Percentiles rank a stretch among this genome's conserved stretches.
Conservation (phyloP, 2,329 filamentous ascomycete genomes). For the Chlorencoelia australis region DNA sequence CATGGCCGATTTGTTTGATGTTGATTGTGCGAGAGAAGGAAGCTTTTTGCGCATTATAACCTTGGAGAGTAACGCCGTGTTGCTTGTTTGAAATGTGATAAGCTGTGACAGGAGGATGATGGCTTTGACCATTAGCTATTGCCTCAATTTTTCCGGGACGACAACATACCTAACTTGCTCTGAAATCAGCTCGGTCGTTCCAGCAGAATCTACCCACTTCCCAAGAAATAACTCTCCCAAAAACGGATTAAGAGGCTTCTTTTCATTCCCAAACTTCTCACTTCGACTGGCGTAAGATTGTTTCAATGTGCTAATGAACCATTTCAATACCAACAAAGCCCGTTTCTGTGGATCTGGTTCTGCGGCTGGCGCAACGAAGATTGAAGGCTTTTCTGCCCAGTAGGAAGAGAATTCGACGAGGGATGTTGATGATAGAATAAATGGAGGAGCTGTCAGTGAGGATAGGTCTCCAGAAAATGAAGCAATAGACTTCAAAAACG, state of each 20-base stretch:
- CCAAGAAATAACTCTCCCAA: conserved; percentile 90
- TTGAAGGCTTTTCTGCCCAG: conserved; percentile 67
- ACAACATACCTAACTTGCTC: conserved; percentile 71
- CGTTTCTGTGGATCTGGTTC: conserved; percentile 75
- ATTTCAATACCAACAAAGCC: conserved; percentile 81
- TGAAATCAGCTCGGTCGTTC: conserved; percentile 76
- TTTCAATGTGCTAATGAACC: conserved; percentile 90
- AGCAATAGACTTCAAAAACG: conserved; percentile 50
- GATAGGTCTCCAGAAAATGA: conserved; percentile 77
- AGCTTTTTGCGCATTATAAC: conserved; percentile 94
- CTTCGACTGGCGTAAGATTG: conserved; percentile 69
- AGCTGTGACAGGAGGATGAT: conserved; percentile 90
- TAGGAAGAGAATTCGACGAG: conserved; percentile 74
- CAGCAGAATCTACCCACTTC: conserved; percentile 74
- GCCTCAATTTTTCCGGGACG: no score
- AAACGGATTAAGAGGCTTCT: conserved; percentile 97
- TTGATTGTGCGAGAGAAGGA: conserved; percentile 91
- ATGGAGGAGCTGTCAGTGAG: conserved; percentile 71
- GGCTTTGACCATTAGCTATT: conserved; percentile 43
- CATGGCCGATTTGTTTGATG: conserved; percentile 90
- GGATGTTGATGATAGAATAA: conserved; percentile 70
- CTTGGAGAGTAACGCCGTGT: conserved; percentile 68
- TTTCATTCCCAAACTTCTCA: conserved; percentile 79
- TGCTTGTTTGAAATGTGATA: conserved; percentile 85
- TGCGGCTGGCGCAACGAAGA: conserved; percentile 73